phyloP scores from a whole-genome alignment of 1,284 basidiomycete genomes.

The Mixia osmundae region DNA sequence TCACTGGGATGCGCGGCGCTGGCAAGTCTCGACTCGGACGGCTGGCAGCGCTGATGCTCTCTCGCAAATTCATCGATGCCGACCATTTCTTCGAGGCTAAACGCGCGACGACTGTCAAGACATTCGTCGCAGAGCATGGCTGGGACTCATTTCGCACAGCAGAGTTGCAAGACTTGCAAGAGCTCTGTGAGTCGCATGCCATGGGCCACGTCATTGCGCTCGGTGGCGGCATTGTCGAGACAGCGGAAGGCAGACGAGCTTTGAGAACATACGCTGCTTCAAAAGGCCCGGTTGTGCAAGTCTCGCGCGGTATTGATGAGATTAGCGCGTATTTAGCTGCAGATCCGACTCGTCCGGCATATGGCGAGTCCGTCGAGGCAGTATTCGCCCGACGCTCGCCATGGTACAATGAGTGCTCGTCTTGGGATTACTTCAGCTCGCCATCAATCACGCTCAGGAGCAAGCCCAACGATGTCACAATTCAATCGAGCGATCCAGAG shows the following conservation, averaged over 20 bases:
- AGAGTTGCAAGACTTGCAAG: conserved; percentile 22
- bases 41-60: conserved; percentile 47
- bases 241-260: conserved; percentile 41
- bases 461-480: conserved; percentile 9
- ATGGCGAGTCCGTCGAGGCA: conserved; percentile 56
- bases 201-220: conserved; percentile 56
- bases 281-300: conserved; percentile 41
- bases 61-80: conserved; percentile 65
- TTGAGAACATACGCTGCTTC: conserved; percentile 41
- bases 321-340: conserved; percentile 52
- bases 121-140: conserved; percentile 51
- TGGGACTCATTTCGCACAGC: conserved; percentile 49
- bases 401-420: conserved; percentile 70
- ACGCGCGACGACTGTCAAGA: conserved; percentile 38
- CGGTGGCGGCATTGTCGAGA: conserved; percentile 92
- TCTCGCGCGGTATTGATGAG: conserved; percentile 42
- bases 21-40: conserved; percentile 80
- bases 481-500: conserved; percentile 20
- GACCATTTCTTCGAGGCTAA: conserved; percentile 54
- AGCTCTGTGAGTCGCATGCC: conserved; percentile 19
- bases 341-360: conserved; percentile 57
- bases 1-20: conserved; percentile 91
- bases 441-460: conserved; percentile 13
- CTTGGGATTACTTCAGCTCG: conserved; percentile 56
- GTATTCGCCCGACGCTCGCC: conserved; percentile 64